A percentile compares a stretch with the other conserved stretches of the same genome.
Conservation (phyloP, 768 basidiomycete species). For the Lentinula detonsa region DNA sequence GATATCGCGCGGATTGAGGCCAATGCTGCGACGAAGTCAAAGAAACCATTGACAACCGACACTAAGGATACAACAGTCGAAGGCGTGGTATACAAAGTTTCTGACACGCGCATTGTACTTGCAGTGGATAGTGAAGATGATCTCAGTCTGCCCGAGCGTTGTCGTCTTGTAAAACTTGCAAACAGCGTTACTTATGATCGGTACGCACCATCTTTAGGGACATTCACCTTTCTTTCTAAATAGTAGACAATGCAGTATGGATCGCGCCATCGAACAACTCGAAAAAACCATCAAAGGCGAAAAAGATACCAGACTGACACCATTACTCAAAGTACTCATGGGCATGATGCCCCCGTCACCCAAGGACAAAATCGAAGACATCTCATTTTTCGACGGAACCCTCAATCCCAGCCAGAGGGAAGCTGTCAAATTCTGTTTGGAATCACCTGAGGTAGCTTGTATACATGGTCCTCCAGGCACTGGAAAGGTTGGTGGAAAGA, state of each 20-base stretch:
- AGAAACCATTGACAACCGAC: constrained; percentile 40
- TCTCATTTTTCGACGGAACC: constrained; percentile 67
- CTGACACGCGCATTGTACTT: constrained; percentile 75
- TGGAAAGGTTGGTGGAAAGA: background rate
- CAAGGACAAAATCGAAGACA: constrained; percentile 24
- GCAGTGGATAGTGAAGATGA: constrained; percentile 71
- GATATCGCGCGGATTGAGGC: constrained; percentile 86
- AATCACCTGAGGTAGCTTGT: constrained; percentile 77
- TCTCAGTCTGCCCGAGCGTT: constrained; percentile 78
- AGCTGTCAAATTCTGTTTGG: constrained; percentile 80
- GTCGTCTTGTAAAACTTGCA: constrained; percentile 81
- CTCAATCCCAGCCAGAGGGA: constrained; percentile 82
- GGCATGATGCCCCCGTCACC: constrained; percentile 50
- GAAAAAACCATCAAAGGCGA: constrained; percentile 33
- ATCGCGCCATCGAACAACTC: constrained; percentile 67
- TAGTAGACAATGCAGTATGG: constrained; percentile 55
- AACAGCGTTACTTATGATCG: constrained; percentile 91
- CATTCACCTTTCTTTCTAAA: background rate
- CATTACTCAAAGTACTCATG: constrained; percentile 64
- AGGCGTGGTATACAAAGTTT: constrained; percentile 88
- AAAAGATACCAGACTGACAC: constrained; percentile 28
- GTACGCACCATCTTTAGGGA: constrained; percentile 23
- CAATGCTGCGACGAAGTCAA: constrained; percentile 44
- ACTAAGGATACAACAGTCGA: constrained; percentile 40
- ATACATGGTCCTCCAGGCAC: constrained; percentile 97